Evolutionary conservation across 1,284 basidiomycete species (phyloP), one percentile per base, ranked within the genome.

Genomic region (Rhodotorula sp.): DNA sequence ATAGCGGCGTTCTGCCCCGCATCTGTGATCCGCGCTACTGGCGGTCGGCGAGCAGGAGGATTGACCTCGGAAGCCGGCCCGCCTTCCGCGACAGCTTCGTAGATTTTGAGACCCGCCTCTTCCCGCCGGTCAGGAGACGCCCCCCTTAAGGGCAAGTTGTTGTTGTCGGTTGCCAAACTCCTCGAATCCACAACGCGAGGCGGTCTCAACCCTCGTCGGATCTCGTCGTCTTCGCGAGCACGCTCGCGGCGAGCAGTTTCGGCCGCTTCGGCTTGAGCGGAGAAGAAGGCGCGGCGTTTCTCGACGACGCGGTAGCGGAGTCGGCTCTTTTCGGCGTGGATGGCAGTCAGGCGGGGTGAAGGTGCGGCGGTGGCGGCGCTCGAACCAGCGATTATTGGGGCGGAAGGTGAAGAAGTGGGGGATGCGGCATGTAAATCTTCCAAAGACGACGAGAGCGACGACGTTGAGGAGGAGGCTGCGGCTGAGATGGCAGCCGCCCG

Each of bases 281-380:
- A 26, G 20, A 56, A 33, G 24, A 8, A 10, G 12, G 49, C 55
- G 15, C 71, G 65, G 20, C 64, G 59, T 42, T 69, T 49, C 44
- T 71, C 67, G 12, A 75, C 55, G 46, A 75, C 66, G 53, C 70
- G 67, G 58, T 72, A 75, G 42, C 71, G 56, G 48, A 70, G 68
- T 17, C 49, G 57, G 10, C 60, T 51, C 29, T 55, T 53, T 29
- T 67, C 67, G 5, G 59, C 62, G 49, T 72, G 61, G 8, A 29
- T 45, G 2, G 29, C 54, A 0, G 18, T n/a, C 6, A 54, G 53
- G 24, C 53, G 53, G 29, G 53, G 53, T 26, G 53, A 54, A 17
- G 30, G 26, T 53, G 58, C 54, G 64, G 22, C 20, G 22, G 14
- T 3, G 42, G 29, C 24, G 24, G 46, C 44, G 17, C 17, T 18